Evolutionary conservation across 805 yeast species (phyloP), one percentile per base, ranked within the genome.

Genomic region (Metschnikowia colocasiae): DNA sequence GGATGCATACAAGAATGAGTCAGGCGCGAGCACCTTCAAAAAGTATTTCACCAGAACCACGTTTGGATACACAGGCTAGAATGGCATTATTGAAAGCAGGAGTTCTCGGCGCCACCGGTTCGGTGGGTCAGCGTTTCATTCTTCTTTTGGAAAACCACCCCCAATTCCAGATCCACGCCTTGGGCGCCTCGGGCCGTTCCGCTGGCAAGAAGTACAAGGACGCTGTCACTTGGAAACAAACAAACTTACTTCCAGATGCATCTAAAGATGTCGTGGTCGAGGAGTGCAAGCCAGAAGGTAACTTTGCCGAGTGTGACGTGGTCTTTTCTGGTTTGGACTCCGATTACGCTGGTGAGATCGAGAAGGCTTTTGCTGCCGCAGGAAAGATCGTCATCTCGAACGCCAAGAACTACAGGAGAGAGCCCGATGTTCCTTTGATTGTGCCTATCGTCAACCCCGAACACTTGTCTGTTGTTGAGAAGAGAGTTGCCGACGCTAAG

Each of bases 21-120:
- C 42, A 39, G 26, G 34, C 20, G 42, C 42, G 42, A 29, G 42
- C 30, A 16, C 32, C 16, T 38, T 8, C 22, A 20, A 29, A 39
- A 39, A 39, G 34, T 30, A 9, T 25, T 22, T 18, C 32, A 27
- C 4, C 25, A 19, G 12, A 25, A 27, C 32, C 27, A 15, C 15
- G 7, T 15, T 26, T 18, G 22, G 13, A n/a, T 12, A 15, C 33
- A 27, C 16, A 18, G 9, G 15, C 45, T 25, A 48, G 16, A 26
- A 66, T 65, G 71, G 59, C 47, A 26, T 48, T 62, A 34, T 75
- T 65, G 52, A 79, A 78, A 65, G 84, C 82, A 19, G 99, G 99
- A 74, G 97, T 94, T 58, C 76, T 92, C 52, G 99, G 99, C 43
- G 98, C 98, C 56, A 92, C 99, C 10, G 99, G 99, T 45, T 83